phyloP scores from a whole-genome alignment of 2,329 filamentous ascomycete genomes.

The Aspergillus carbonarius region DNA sequence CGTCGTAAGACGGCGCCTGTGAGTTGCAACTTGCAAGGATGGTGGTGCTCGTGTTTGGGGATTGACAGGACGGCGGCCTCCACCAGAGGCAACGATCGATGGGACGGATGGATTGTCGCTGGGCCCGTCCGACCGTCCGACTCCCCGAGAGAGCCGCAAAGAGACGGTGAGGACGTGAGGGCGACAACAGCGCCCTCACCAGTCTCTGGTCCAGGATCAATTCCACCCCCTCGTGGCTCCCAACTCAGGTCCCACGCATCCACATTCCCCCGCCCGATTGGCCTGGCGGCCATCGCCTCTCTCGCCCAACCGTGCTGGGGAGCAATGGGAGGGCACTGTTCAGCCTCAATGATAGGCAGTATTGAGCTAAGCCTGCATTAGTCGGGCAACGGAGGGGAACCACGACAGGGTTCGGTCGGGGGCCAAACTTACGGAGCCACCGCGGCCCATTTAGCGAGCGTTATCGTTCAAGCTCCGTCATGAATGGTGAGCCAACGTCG shows the following conservation, averaged over 20 bases:
- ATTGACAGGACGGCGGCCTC: background rate
- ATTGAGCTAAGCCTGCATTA: constrained; percentile 1
- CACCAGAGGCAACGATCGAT: background rate
- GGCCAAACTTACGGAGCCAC: constrained; percentile 3
- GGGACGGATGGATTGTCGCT: background rate
- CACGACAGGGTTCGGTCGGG: background rate
- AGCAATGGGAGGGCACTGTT: background rate
- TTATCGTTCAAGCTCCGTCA: background rate
- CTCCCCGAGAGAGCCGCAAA: background rate
- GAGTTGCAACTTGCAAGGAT: background rate
- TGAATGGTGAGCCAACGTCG: background rate
- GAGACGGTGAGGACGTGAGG: background rate
- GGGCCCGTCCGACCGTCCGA: background rate
- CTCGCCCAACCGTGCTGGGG: background rate
- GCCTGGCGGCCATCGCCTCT: background rate
- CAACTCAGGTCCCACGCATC: background rate
- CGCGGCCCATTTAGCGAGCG: background rate
- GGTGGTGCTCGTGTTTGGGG: background rate
- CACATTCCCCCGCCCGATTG: constrained; percentile 1
- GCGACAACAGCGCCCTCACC: background rate
- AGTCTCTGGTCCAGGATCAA: background rate
- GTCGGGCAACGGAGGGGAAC: background rate
- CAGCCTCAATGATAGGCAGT: constrained; percentile 5
- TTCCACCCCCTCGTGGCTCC: constrained; percentile 2
- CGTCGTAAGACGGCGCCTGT: background rate